These are phyloP conservation scores for Pisolithus marmoratus DNA, from an alignment of 768 basidiomycete genomes.

Conservation along the genomic window DNA sequence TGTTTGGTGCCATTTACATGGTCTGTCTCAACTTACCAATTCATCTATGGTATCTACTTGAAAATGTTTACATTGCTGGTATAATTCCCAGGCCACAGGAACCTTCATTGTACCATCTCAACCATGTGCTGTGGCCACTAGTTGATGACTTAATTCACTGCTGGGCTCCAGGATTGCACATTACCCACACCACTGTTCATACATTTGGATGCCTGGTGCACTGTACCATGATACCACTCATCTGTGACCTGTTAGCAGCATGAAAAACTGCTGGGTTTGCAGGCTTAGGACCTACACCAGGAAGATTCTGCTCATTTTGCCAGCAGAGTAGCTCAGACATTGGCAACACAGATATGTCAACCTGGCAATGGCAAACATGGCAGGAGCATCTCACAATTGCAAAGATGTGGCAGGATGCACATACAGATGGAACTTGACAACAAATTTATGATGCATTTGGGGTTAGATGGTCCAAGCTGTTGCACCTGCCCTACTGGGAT, in stretches of 20 bases:
- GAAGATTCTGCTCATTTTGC: slow-evolving; percentile 23
- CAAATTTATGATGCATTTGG: too few species aligned
- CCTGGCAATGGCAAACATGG: slow-evolving; percentile 13
- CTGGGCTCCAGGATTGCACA: too few species aligned
- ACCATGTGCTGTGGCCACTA: slow-evolving; percentile 33
- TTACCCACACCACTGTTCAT: slow-evolving; percentile 21
- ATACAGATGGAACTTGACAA: too few species aligned
- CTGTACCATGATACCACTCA: slow-evolving; percentile 23
- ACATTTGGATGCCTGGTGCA: slow-evolving; percentile 22
- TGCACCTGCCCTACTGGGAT: too few species aligned
- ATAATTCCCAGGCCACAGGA: slow-evolving; percentile 15
- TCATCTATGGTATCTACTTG: too few species aligned
- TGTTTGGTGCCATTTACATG: slow-evolving; percentile 18
- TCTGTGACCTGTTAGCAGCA: too few species aligned
- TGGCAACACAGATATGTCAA: slow-evolving; percentile 13
- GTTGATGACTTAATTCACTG: too few species aligned
- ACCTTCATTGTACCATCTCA: slow-evolving; percentile 25
- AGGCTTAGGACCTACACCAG: background rate
- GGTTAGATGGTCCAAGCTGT: too few species aligned
- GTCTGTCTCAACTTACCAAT: too few species aligned
- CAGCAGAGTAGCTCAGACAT: slow-evolving; percentile 6
- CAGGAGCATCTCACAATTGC: slow-evolving; percentile 15
- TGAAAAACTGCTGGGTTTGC: slow-evolving; percentile 20
- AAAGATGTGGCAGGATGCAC: slow-evolving; percentile 7
- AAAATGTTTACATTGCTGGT: too few species aligned